These are phyloP conservation scores for Phytophthora pistaciae DNA, from an alignment of 352 stramenopile species.

Conservation along the genomic window DNA sequence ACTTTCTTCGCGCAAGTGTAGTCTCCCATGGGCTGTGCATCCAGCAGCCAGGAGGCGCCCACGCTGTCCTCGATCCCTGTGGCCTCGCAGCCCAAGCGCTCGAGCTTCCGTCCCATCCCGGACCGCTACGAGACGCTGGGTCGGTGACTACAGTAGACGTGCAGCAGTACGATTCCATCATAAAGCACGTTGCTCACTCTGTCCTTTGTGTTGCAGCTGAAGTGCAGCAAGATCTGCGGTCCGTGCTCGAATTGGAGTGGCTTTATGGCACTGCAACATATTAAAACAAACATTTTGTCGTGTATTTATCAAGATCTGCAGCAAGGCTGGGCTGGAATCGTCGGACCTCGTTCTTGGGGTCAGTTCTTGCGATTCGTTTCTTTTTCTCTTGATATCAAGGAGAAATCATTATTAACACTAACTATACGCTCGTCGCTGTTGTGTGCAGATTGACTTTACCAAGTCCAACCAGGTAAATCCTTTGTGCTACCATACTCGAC, in stretches of 20 bases:
- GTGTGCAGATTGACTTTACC: conserved; percentile 67
- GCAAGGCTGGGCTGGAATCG: conserved; percentile 59
- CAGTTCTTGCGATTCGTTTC: not conserved
- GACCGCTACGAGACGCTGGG: conserved; percentile 70
- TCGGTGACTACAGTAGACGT: conserved; percentile 15
- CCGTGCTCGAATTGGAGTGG: not conserved
- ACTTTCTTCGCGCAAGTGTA: too few relatives aligned
- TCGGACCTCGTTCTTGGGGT: conserved; percentile 65
- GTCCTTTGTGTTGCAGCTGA: conserved; percentile 28
- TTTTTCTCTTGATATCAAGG: not conserved
- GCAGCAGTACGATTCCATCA: not conserved
- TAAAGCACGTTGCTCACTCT: not conserved
- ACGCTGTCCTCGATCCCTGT: not conserved
- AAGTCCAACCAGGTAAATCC: conserved; percentile 65
- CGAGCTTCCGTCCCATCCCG: conserved; percentile 50
- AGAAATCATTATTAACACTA: not conserved
- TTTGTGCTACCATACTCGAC: not conserved
- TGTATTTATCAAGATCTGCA: conserved; percentile 3
- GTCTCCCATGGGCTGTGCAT: not conserved
- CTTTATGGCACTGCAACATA: not conserved
- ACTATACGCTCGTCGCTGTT: not conserved
- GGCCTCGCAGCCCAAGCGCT: conserved; percentile 9
- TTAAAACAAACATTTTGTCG: not conserved
- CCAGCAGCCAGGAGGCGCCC: conserved; percentile 19
- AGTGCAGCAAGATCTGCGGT: conserved; percentile 51